These are phyloP conservation scores for Apiospora phragmitis DNA, from an alignment of 2,329 filamentous ascomycete species.

Conservation along the genomic window DNA sequence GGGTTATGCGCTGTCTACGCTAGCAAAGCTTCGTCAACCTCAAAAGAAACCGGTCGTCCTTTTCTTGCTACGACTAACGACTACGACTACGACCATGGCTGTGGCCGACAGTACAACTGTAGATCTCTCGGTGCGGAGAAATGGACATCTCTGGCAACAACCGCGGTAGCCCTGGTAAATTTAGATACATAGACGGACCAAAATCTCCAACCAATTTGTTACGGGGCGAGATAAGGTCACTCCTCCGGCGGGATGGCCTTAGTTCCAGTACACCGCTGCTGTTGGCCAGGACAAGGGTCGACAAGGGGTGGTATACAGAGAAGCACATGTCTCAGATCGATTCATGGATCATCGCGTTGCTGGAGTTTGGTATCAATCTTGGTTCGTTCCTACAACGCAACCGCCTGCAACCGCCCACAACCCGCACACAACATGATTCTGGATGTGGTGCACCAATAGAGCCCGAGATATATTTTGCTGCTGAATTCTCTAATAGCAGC, in stretches of 20 bases:
- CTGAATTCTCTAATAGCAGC: slow-evolving; percentile 5
- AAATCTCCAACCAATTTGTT: not conserved
- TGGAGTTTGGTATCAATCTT: not conserved
- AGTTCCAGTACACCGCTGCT: not conserved
- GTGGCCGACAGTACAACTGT: not conserved
- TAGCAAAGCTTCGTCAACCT: not conserved
- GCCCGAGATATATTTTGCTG: slow-evolving; percentile 8
- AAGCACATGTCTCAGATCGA: not conserved
- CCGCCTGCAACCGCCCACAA: not conserved
- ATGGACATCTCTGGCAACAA: not conserved
- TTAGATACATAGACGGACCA: not conserved
- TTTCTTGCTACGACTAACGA: not conserved
- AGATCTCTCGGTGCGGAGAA: not conserved
- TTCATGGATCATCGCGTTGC: not conserved
- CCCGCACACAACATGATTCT: not conserved
- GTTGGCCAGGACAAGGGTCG: not conserved
- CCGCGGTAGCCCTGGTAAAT: not conserved
- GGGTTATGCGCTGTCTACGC: not conserved
- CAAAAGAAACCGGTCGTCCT: not conserved
- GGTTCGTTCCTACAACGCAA: not conserved
- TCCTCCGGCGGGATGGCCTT: not conserved
- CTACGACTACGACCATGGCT: not conserved
- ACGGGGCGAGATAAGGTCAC: not conserved
- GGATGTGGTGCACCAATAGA: not conserved
- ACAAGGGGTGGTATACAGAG: not conserved